These are phyloP conservation scores for Leccinum incarnatum DNA, from an alignment of 768 basidiomycete species.

Conservation along the genomic window DNA sequence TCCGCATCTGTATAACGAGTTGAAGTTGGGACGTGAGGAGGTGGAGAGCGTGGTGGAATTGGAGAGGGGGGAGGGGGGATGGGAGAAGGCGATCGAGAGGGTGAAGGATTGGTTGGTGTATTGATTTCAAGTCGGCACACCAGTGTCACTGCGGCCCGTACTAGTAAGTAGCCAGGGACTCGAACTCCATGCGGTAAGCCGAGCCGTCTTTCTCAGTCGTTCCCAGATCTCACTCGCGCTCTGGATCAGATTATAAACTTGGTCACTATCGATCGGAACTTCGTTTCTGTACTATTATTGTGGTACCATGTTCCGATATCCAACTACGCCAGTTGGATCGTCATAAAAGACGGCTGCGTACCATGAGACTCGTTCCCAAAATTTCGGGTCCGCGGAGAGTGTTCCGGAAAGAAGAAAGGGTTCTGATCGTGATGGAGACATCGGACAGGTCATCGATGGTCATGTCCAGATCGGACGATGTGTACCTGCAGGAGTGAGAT, in stretches of 20 bases:
- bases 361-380: neutral
- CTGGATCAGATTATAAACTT: neutral
- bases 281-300: neutral
- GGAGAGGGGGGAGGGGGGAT: conserved; percentile 26
- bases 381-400: neutral
- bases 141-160: too few species aligned
- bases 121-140: conserved; percentile 12
- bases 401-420: too few species aligned
- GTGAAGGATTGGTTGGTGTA: conserved; percentile 34
- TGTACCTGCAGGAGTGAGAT: too few species aligned
- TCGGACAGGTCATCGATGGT: neutral
- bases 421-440: too few species aligned
- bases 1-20: conserved; percentile 52
- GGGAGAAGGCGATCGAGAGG: conserved; percentile 31
- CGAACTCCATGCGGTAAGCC: neutral
- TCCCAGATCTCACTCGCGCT: neutral
- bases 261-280: neutral
- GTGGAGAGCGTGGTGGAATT: conserved; percentile 39
- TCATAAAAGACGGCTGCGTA: neutral
- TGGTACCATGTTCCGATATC: too few species aligned
- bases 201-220: neutral
- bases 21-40: conserved; percentile 43
- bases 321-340: neutral
- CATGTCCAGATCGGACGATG: neutral
- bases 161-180: too few species aligned